A percentile compares a stretch with the other conserved stretches of the same genome.
These are phyloP conservation scores for Xylariales sp. DNA, from an alignment of 2,329 filamentous ascomycete genomes.

Conservation along the genomic window DNA sequence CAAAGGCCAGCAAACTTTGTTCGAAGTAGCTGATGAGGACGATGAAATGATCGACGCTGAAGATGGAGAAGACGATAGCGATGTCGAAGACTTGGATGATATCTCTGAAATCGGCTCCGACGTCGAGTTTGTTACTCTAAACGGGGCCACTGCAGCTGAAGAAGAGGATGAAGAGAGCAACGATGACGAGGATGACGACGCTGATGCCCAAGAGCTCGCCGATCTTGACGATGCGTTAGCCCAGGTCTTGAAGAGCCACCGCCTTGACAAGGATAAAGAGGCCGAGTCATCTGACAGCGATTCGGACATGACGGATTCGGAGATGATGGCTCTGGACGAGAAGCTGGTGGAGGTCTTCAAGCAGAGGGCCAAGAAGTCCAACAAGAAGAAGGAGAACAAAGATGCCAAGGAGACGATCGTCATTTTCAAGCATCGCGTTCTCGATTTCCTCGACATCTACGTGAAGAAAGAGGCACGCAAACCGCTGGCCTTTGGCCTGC, in stretches of 20 bases:
- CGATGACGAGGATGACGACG: conserved; percentile 33
- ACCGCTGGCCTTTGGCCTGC: conserved; percentile 60
- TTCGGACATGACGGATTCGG: conserved; percentile 88
- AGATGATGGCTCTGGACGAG: conserved; percentile 52
- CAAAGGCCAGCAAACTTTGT: conserved; percentile 81
- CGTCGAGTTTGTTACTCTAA: conserved; percentile 34
- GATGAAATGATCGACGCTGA: conserved; percentile 42
- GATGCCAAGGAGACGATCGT: conserved; percentile 85
- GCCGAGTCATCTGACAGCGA: conserved; percentile 57
- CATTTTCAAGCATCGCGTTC: conserved; percentile 90
- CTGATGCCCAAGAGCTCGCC: conserved; percentile 38
- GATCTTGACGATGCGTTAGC: conserved; percentile 71
- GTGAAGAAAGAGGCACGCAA: conserved; percentile 72
- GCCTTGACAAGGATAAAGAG: conserved; percentile 53
- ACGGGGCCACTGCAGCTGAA: conserved; percentile 36
- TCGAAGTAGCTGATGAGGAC: conserved; percentile 63
- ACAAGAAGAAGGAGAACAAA: conserved; percentile 78
- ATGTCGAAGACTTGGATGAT: conserved; percentile 36
- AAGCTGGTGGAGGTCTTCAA: conserved; percentile 83
- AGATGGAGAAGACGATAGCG: conserved; percentile 33
- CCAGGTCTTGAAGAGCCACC: conserved; percentile 69
- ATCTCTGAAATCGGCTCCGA: conserved; percentile 31
- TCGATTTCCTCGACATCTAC: conserved; percentile 84
- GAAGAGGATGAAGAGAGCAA: conserved; percentile 34
- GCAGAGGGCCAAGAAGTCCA: conserved; percentile 62